Conservation (phyloP, 2,329 filamentous ascomycete species). For the Neopestalotiopsis rosae region DNA sequence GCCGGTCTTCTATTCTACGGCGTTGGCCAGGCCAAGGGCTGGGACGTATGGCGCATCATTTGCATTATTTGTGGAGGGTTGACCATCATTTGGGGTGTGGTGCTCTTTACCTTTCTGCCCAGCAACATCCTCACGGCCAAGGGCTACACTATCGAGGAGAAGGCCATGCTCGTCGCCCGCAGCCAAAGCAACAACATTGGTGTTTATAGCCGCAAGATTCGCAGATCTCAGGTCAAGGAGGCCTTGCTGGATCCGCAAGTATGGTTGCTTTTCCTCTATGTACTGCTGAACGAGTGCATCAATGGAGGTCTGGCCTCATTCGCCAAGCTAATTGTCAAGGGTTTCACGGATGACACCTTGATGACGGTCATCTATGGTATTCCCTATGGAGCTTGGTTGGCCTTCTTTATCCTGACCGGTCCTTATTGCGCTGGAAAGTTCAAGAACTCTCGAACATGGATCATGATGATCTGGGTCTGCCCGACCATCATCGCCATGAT, state of each 20-base stretch:
- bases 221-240: constrained; percentile 53
- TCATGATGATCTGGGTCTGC: constrained; percentile 57
- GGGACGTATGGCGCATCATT: constrained; percentile 49
- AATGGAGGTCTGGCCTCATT: constrained; percentile 61
- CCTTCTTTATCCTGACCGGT: constrained; percentile 58
- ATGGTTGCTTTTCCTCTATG: constrained; percentile 49
- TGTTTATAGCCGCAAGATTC: constrained; percentile 52
- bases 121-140: constrained; percentile 48
- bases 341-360: constrained; percentile 47
- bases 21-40: constrained; percentile 45
- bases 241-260: constrained; percentile 49
- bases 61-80: constrained; percentile 50
- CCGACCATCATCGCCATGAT: constrained; percentile 55
- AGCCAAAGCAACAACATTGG: constrained; percentile 45
- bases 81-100: constrained; percentile 46
- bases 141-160: constrained; percentile 48
- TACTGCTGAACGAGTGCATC: constrained; percentile 57
- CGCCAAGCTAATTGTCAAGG: constrained; percentile 60
- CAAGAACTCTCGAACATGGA: constrained; percentile 53
- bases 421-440: constrained; percentile 57
- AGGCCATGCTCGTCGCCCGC: constrained; percentile 45
- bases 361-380: constrained; percentile 58
- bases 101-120: constrained; percentile 47
- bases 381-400: constrained; percentile 58
- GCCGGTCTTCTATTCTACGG: constrained; percentile 42